These are phyloP conservation scores for Metschnikowia amazonensis DNA, from an alignment of 805 yeast species.

Conservation along the genomic window DNA sequence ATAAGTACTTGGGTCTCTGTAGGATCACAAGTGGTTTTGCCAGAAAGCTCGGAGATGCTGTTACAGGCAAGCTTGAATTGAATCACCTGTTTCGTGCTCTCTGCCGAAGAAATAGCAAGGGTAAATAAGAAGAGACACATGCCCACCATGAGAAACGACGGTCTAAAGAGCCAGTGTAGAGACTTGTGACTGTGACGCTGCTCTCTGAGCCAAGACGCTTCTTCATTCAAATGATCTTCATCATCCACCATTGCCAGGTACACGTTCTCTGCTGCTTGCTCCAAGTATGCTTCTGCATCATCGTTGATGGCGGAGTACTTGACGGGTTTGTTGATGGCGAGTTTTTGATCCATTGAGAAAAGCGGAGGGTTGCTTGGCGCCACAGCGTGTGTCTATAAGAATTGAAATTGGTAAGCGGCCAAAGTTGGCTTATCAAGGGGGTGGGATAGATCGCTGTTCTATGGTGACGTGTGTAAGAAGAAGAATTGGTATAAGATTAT, in stretches of 20 bases:
- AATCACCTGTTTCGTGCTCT: constrained; percentile 40
- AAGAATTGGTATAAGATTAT: background rate
- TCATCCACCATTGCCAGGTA: constrained; percentile 41
- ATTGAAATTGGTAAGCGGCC: background rate
- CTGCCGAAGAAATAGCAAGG: constrained; percentile 37
- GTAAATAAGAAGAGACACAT: constrained; percentile 40
- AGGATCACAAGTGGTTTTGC: constrained; percentile 27
- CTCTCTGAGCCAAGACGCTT: constrained; percentile 48
- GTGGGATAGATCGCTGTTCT: background rate
- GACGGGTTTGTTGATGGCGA: background rate
- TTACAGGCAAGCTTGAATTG: constrained; percentile 30
- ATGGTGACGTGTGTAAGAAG: background rate
- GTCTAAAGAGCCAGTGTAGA: constrained; percentile 53
- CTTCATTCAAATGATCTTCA: constrained; percentile 35
- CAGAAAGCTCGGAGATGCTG: constrained; percentile 14
- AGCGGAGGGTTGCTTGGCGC: background rate
- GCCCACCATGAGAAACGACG: constrained; percentile 51
- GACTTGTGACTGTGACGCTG: constrained; percentile 41
- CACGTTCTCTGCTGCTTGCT: constrained; percentile 32
- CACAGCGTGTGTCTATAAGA: background rate
- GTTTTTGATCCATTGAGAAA: background rate
- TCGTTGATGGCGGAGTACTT: constrained; percentile 10
- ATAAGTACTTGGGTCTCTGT: constrained; percentile 34
- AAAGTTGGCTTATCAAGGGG: background rate
- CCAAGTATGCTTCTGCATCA: constrained; percentile 18